Percentiles rank a stretch among this genome's conserved stretches.
phyloP scores from a whole-genome alignment of 2,329 filamentous ascomycete species.

The Furcasterigmium sp. region DNA sequence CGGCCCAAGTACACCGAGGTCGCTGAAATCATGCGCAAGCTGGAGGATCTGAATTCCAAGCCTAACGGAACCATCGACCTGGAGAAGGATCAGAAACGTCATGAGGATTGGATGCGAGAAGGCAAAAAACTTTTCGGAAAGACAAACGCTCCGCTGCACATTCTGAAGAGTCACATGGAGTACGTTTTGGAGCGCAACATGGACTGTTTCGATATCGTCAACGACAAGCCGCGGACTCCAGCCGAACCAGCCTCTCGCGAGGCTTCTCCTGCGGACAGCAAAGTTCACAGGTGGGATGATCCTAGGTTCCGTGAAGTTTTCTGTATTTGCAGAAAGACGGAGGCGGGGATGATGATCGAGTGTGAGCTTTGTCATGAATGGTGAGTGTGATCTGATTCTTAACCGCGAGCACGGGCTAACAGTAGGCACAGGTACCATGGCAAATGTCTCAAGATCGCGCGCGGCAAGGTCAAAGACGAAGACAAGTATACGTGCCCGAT shows the following conservation, averaged over 20 bases:
- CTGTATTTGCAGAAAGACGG: constrained; percentile 88
- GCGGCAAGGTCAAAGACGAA: constrained; percentile 96
- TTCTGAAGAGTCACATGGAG: constrained; percentile 90
- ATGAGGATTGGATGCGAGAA: constrained; percentile 98
- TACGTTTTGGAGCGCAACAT: constrained; percentile 85
- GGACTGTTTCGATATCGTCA: constrained; percentile 82
- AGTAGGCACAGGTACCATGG: constrained; percentile 73
- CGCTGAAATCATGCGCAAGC: constrained; percentile 79
- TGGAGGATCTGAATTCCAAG: constrained; percentile 89
- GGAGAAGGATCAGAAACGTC: constrained; percentile 87
- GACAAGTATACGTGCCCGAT: constrained; percentile 98
- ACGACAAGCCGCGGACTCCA: constrained; percentile 81
- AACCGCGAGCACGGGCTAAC: too few relatives aligned
- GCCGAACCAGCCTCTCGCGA: constrained; percentile 90
- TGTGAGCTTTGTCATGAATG: constrained; percentile 98
- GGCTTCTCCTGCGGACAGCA: constrained; percentile 49
- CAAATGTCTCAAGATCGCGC: constrained; percentile 95
- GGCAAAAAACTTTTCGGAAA: constrained; percentile 98
- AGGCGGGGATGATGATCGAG: constrained; percentile 99
- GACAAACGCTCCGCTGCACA: constrained; percentile 93
- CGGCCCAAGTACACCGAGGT: constrained; percentile 86
- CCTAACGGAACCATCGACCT: constrained; percentile 86
- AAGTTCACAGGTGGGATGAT: constrained; percentile 53
- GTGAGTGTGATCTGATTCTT: constrained; percentile 51
- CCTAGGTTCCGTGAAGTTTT: constrained; percentile 74